These are phyloP conservation scores for Hypseocharis bilobata DNA, from an alignment of 441 rosid species.

Conservation along the genomic window DNA sequence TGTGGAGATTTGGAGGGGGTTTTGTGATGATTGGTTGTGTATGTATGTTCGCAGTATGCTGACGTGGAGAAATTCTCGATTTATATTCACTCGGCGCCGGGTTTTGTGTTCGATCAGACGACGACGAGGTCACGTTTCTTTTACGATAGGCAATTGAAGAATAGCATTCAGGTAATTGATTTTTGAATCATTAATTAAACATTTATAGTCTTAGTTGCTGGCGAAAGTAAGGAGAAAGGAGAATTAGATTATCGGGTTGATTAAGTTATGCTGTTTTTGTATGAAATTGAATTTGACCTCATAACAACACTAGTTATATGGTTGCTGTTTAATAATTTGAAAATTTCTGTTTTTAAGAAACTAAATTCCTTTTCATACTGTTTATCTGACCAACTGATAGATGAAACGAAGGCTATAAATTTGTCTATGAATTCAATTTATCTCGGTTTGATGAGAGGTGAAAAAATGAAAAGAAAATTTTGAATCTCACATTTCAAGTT, in stretches of 20 bases:
- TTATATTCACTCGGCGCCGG: constrained; percentile 68
- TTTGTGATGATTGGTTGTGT: not conserved
- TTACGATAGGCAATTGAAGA: constrained; percentile 52
- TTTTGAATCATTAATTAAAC: not conserved
- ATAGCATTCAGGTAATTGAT: constrained; percentile 49
- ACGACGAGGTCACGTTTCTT: constrained; percentile 66
- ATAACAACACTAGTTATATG: not conserved
- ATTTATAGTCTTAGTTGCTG: constrained; percentile 1
- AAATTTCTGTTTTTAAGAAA: not conserved
- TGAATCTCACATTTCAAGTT: not conserved
- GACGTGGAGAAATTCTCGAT: constrained; percentile 59
- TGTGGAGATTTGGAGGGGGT: not conserved
- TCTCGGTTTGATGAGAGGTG: not conserved
- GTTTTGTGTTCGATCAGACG: constrained; percentile 56
- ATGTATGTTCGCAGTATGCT: constrained; percentile 36
- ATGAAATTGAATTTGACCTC: too few relatives aligned
- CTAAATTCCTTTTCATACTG: not conserved
- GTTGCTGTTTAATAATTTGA: not conserved
- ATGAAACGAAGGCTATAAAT: too few relatives aligned
- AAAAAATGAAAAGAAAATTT: not conserved
- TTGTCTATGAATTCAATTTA: not conserved
- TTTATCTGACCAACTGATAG: too few relatives aligned
- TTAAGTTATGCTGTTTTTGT: not conserved
- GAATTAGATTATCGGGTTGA: not conserved
- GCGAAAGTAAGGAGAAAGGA: not conserved